These are phyloP conservation scores for Xylaria sp. DNA, from an alignment of 2,329 filamentous ascomycete genomes.

Conservation along the genomic window DNA sequence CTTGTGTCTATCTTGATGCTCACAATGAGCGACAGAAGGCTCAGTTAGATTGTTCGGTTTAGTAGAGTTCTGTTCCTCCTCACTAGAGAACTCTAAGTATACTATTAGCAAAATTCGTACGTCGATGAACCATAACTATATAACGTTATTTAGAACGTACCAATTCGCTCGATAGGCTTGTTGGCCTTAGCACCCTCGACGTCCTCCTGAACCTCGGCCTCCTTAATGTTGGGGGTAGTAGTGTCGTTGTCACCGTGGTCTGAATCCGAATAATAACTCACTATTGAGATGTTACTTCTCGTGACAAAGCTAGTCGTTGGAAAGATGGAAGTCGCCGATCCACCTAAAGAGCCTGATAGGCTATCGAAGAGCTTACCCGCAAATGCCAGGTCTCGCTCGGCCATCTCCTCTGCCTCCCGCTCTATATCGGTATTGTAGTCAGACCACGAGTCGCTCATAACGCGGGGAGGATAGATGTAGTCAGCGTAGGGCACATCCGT, in stretches of 20 bases:
- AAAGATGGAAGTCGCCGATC: slow-evolving; percentile 38
- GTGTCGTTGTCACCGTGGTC: slow-evolving; percentile 31
- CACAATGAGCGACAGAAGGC: not conserved
- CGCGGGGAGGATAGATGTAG: slow-evolving; percentile 11
- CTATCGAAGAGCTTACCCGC: slow-evolving; percentile 45
- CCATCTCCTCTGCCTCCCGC: slow-evolving; percentile 38
- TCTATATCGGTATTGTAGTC: slow-evolving; percentile 34
- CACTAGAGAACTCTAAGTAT: slow-evolving; percentile 40
- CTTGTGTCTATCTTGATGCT: not conserved
- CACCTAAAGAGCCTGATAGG: slow-evolving; percentile 33
- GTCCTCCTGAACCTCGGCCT: slow-evolving; percentile 30
- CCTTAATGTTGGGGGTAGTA: slow-evolving; percentile 34
- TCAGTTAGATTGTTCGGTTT: not conserved
- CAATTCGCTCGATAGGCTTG: slow-evolving; percentile 34
- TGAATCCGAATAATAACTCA: slow-evolving; percentile 42
- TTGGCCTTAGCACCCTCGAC: slow-evolving; percentile 1
- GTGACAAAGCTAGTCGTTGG: slow-evolving; percentile 37
- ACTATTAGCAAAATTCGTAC: slow-evolving; percentile 3
- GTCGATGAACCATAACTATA: not conserved
- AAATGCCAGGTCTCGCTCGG: slow-evolving; percentile 43
- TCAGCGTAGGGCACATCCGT: slow-evolving; percentile 19
- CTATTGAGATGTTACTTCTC: slow-evolving; percentile 46
- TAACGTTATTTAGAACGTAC: slow-evolving; percentile 33
- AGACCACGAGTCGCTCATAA: slow-evolving; percentile 37
- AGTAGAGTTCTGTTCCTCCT: slow-evolving; percentile 30